A percentile compares a stretch with the other conserved stretches of the same genome.
phyloP scores from a whole-genome alignment of 2,329 filamentous ascomycete genomes.

The Aspergillus luchuensis region DNA sequence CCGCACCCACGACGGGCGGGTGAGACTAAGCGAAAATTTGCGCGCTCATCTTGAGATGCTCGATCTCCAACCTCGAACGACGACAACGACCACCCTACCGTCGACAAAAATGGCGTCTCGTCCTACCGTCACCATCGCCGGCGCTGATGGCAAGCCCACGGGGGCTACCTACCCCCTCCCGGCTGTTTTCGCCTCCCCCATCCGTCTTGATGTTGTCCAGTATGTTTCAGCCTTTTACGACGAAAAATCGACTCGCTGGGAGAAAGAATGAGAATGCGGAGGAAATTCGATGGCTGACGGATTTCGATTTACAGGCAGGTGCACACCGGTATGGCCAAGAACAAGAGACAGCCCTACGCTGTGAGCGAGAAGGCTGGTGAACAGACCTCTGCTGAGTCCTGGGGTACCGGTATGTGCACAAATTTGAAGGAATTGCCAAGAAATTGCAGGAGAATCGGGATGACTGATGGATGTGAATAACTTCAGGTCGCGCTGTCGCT shows the following conservation, averaged over 20 bases:
- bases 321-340: conserved; percentile 99
- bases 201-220: conserved; percentile 99
- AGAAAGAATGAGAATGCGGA: conserved; percentile 6
- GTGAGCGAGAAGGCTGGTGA: conserved; percentile 99
- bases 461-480: conserved; percentile 16
- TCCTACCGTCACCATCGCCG: conserved; percentile 96
- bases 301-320: conserved; percentile 57
- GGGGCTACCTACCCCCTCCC: conserved; percentile 89
- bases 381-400: conserved; percentile 99
- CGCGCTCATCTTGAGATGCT: conserved; percentile 37
- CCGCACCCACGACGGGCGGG: conserved; percentile 28
- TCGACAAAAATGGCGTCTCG: conserved; percentile 79
- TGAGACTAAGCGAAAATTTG: conserved; percentile 49
- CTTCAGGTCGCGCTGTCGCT: conserved; percentile 90
- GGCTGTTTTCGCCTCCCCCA: conserved; percentile 94
- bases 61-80: conserved; percentile 42
- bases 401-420: conserved; percentile 87
- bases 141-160: conserved; percentile 90
- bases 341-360: conserved; percentile 99
- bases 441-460: conserved; percentile 6
- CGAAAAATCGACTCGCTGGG: conserved; percentile 13
- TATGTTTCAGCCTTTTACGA: conserved; percentile 52
- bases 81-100: conserved; percentile 42
- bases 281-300: conserved; percentile 33
- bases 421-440: conserved; percentile 20